A percentile compares a stretch with the other conserved stretches of the same genome.
These are phyloP conservation scores for Apiotrichum sp. DNA, from an alignment of 1,284 basidiomycete species.

Conservation along the genomic window DNA sequence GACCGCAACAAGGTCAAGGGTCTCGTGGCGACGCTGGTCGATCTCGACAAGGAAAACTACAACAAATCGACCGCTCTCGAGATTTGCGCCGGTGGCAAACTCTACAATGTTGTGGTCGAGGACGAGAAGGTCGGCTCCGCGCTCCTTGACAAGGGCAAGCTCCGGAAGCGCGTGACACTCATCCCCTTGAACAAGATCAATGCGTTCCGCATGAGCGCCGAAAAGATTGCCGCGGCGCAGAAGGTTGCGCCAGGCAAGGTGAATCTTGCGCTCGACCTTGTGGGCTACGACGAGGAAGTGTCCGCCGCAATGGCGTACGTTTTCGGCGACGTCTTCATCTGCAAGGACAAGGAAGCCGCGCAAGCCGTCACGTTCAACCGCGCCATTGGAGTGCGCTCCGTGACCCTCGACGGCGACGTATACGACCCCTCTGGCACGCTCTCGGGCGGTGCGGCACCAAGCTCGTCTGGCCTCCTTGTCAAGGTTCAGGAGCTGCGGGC, in stretches of 20 bases:
- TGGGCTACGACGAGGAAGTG: conserved; percentile 80
- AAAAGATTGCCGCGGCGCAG: conserved; percentile 72
- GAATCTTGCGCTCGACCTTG: conserved; percentile 75
- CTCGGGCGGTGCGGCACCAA: conserved; percentile 83
- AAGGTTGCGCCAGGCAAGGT: conserved; percentile 76
- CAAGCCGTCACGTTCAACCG: conserved; percentile 82
- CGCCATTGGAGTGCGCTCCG: conserved; percentile 67
- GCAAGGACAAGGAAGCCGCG: conserved; percentile 81
- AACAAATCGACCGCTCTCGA: conserved; percentile 85
- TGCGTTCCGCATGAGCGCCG: conserved; percentile 58
- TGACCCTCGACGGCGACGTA: conserved; percentile 90
- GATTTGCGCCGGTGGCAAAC: conserved; percentile 79
- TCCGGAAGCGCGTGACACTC: conserved; percentile 86
- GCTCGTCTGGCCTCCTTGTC: conserved; percentile 66
- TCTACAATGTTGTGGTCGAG: conserved; percentile 94
- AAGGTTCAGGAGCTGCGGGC: conserved; percentile 76
- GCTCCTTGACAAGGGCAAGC: conserved; percentile 67
- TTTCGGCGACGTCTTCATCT: conserved; percentile 89
- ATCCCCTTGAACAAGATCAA: conserved; percentile 93
- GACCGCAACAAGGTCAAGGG: conserved; percentile 86
- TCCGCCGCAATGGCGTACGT: conserved; percentile 87
- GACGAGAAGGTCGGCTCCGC: conserved; percentile 83
- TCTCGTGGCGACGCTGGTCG: conserved; percentile 78
- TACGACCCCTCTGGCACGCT: conserved; percentile 95
- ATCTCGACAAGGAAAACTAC: conserved; percentile 64